phyloP scores from a whole-genome alignment of 2,329 filamentous ascomycete species.

The Arthrinium puccinioides region DNA sequence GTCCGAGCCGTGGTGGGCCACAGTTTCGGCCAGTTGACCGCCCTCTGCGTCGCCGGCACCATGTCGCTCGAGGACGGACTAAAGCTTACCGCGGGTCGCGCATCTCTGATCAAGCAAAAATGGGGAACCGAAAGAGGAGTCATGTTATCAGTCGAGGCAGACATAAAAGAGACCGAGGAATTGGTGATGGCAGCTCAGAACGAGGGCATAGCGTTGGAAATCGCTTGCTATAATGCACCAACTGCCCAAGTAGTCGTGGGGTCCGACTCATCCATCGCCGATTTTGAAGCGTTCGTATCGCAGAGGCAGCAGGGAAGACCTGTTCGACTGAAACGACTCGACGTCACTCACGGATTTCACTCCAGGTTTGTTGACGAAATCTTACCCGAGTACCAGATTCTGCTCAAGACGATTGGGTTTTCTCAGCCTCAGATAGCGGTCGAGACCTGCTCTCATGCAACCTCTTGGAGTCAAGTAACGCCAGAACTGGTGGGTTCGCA shows the following conservation, averaged over 20 bases:
- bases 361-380: slow-evolving; percentile 11
- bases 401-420: background rate
- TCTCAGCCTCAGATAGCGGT: background rate
- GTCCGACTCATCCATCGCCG: too few relatives aligned
- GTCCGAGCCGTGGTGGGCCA: slow-evolving; percentile 28
- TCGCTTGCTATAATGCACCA: slow-evolving; percentile 12
- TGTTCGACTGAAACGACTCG: slow-evolving; percentile 6
- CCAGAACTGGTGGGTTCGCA: slow-evolving; percentile 7
- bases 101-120: slow-evolving; percentile 19
- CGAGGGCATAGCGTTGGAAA: background rate
- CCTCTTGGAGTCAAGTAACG: background rate
- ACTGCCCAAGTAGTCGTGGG: slow-evolving; percentile 13
- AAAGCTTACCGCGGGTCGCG: slow-evolving; percentile 21
- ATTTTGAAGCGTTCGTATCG: slow-evolving; percentile 4
- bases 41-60: slow-evolving; percentile 23
- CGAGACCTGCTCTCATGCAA: slow-evolving; percentile 1
- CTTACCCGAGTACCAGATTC: slow-evolving; percentile 4
- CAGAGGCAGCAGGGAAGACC: background rate
- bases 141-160: slow-evolving; percentile 24
- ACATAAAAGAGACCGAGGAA: background rate
- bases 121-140: slow-evolving; percentile 27
- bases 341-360: slow-evolving; percentile 17
- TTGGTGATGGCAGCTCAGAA: background rate
- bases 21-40: slow-evolving; percentile 30
- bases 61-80: slow-evolving; percentile 24